Evolutionary conservation across 2,329 filamentous ascomycete species (phyloP).

Genomic region (Fusarium chlamydosporum): DNA sequence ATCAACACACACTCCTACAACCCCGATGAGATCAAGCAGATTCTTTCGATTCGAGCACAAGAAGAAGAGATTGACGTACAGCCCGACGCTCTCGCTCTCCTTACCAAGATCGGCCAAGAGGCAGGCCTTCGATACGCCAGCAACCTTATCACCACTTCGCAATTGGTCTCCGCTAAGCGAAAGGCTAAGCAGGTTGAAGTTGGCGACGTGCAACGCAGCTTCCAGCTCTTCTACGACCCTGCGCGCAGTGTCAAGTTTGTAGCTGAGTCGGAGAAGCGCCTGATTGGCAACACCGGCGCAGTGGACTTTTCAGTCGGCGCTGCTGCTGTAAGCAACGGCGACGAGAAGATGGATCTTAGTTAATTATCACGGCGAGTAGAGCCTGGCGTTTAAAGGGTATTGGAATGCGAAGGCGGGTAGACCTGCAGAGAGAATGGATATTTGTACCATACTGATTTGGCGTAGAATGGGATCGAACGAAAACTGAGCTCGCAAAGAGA

Average conservation of each 20-base stretch:
- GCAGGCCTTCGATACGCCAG: constrained; percentile 95
- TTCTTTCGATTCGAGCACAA: constrained; percentile 90
- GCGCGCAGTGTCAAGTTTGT: constrained; percentile 91
- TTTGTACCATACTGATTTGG: constrained; percentile 52
- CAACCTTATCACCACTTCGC: constrained; percentile 95
- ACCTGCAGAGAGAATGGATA: constrained; percentile 41
- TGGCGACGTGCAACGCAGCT: constrained; percentile 93
- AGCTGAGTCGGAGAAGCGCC: constrained; percentile 87
- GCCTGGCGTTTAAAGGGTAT: constrained; percentile 53
- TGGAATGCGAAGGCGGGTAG: constrained; percentile 35
- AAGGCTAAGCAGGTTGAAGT: constrained; percentile 86
- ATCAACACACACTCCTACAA: constrained; percentile 92
- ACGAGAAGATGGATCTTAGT: constrained; percentile 65
- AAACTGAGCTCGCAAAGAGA: constrained; percentile 36
- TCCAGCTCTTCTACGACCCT: constrained; percentile 93
- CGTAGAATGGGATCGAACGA: constrained; percentile 45
- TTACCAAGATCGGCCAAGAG: constrained; percentile 96
- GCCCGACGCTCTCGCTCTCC: constrained; percentile 87
- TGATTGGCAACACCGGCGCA: constrained; percentile 88
- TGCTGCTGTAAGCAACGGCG: constrained; percentile 52
- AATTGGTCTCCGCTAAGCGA: constrained; percentile 88
- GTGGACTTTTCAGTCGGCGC: constrained; percentile 75
- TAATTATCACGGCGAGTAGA: constrained; percentile 52
- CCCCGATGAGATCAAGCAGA: constrained; percentile 89
- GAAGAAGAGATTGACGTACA: constrained; percentile 96